These are phyloP conservation scores for Diaporthe sp. DNA, from an alignment of 2,329 filamentous ascomycete genomes.

Conservation along the genomic window DNA sequence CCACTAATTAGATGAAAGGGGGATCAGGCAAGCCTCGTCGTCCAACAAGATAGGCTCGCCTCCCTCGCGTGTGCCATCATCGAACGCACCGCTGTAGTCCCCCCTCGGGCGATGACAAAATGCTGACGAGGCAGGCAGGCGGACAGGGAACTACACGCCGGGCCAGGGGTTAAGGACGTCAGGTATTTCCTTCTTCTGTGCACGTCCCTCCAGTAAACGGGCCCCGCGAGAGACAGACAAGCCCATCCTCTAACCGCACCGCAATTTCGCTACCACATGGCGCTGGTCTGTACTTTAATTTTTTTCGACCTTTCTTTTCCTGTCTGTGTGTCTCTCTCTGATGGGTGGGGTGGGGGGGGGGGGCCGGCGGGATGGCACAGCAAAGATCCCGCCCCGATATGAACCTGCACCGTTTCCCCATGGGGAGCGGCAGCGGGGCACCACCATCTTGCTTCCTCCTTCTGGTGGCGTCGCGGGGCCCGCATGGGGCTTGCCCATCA, in stretches of 20 bases:
- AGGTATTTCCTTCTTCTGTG: background rate
- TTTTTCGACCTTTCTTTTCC: background rate
- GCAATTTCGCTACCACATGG: conserved; percentile 23
- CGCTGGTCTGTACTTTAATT: background rate
- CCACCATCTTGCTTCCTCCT: background rate
- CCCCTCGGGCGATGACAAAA: conserved; percentile 17
- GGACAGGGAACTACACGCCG: background rate
- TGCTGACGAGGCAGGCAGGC: conserved; percentile 16
- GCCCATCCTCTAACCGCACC: conserved; percentile 5
- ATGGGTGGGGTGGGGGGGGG: background rate
- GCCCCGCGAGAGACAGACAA: background rate
- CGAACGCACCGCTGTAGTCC: conserved; percentile 14
- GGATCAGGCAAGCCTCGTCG: background rate
- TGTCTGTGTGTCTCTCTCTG: background rate
- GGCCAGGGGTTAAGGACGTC: conserved; percentile 3
- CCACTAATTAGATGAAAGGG: conserved; percentile 32
- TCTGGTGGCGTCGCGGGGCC: conserved; percentile 7
- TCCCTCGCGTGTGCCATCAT: conserved; percentile 12
- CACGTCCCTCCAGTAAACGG: conserved; percentile 18
- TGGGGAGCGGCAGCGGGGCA: conserved; percentile 33
- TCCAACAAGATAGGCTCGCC: conserved; percentile 26
- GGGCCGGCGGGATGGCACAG: conserved; percentile 19
- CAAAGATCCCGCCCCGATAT: conserved; percentile 28
- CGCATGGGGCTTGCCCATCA: background rate
- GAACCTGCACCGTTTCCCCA: conserved; percentile 29